These are phyloP conservation scores for Tillandsia leiboldiana DNA, from an alignment of 176 grass and related monocot genomes.

Conservation along the genomic window DNA sequence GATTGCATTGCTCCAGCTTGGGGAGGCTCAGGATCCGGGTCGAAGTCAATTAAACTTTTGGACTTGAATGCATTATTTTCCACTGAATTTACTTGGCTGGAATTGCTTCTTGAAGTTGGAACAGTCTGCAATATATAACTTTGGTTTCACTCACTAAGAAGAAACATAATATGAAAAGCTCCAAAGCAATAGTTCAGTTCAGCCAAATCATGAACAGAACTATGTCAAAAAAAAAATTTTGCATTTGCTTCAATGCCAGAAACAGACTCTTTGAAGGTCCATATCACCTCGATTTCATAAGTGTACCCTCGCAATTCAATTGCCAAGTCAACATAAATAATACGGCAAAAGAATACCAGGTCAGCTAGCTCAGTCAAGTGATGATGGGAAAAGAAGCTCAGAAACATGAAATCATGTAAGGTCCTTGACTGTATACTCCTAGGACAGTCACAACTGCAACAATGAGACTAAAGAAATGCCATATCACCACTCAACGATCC, in stretches of 20 bases:
- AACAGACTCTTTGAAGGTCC: not conserved
- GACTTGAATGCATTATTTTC: slow-evolving; percentile 25
- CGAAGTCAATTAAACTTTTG: slow-evolving; percentile 55
- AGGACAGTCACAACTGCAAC: not conserved
- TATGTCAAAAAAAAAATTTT: not conserved
- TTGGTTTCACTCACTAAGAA: not conserved
- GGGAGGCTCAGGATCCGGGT: slow-evolving; percentile 29
- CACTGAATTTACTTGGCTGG: slow-evolving; percentile 17
- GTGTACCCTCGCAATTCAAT: not conserved
- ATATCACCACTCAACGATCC: not conserved
- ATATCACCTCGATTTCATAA: not conserved
- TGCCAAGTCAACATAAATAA: too few relatives aligned
- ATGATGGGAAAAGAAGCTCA: not conserved
- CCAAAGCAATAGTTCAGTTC: not conserved
- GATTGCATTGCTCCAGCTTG: slow-evolving; percentile 8
- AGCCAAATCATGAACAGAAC: not conserved
- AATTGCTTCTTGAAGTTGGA: slow-evolving; percentile 16
- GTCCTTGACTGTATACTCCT: not conserved
- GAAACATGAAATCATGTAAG: not conserved
- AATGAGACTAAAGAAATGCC: not conserved
- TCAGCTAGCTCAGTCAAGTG: not conserved
- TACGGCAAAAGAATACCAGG: not conserved
- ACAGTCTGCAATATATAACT: slow-evolving; percentile 20
- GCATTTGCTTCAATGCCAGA: not conserved
- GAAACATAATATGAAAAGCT: not conserved